Base-by-base conservation (phyloP, 2,329 filamentous ascomycete species). In the Drechslerella coelobrocha region DNA sequence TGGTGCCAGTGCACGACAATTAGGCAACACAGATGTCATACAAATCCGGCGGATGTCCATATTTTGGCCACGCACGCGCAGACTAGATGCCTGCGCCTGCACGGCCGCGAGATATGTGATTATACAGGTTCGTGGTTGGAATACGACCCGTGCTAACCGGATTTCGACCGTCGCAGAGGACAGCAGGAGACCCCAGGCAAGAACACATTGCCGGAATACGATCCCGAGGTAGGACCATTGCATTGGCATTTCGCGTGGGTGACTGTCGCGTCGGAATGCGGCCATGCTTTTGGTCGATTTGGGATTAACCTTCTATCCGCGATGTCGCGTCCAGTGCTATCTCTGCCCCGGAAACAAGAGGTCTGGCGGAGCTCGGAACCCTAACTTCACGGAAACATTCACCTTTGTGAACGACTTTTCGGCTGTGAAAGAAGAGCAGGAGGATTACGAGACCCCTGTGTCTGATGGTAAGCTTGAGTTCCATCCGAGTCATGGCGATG, bases 361-460 rank as follows among this genome's bases (percentile, higher is more conserved):
- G 62, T 94, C 94, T 2, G 87, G 91, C 75, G 94, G 94, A 61
- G 91, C 94, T 76, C 78, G 80, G 69, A 99, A 99, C 76, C 93
- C 94, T 0, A 83, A 89, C 59, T 99, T 97, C 78, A 84, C 89
- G 56, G 86, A 86, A 76, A 96, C 92, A 0, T 97, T 95, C 78
- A 89, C 93, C 39, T 99, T 99, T 77, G 89, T 97, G 75, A 99
- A 99, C 77, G 94, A 99, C 79, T 99, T 94, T 80, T 95, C 91
- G 76, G 94, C 94, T 1, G 93, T 99, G 54, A 97, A 96, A 81
- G 92, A 97, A 80, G 84, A 90, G 73, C 94, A 99, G 79, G 87
- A 88, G 27, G 87, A 90, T 51, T 99, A 97, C 79, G 79, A 81
- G 19, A 81, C 60, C 26, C 61, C 73, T 6, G 17, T 27, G 17